Base-by-base conservation (phyloP, 1,284 basidiomycete genomes). In the Porodaedalea pini region DNA sequence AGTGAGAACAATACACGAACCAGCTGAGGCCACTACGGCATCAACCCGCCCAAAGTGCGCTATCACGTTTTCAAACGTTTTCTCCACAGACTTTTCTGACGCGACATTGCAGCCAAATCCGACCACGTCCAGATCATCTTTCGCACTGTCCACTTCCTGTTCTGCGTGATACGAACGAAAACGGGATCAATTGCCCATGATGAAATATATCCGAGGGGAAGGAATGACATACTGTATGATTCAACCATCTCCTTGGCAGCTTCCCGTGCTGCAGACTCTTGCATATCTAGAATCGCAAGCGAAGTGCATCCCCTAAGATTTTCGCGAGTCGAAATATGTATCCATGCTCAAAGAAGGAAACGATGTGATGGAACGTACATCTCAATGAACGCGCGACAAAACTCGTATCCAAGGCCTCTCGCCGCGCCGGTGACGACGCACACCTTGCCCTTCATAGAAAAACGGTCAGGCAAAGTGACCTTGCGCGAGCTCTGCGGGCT, bases 31-130 rank as follows among this genome's bases (percentile, higher is more conserved):
- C 59, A 96, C 92, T 55, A 91, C 86, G 21, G 82, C 82, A 70
- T 98, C 92, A 31, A 98, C 75, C 40, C 85, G 79, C n/a, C 94
- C 94, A 66, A 88, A 97, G 32, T 77, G 78, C 49, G 85, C 75
- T 65, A 89, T 78, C 58, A 91, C 80, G 15, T 77, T 71, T 32
- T 75, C 72, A 67, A 88, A 94, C 5, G 87, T 87, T 19, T 78
- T 79, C 66, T 90, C 79, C 39, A 96, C 92, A 13, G 81, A 82
- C 23, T 77, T 68, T 75, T 98, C 95, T 40, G 88, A 86, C 0
- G 92, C 83, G 32, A 98, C 93, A 68, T 98, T 90, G 71, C 93
- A 96, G 58, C 83, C 90, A 52, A 94, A 68, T 25, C 92, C 93
- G 49, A 92, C 78, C 49, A 91, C 78, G 49, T 85, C 77, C 58